Evolutionary conservation across 2,329 filamentous ascomycete species (phyloP).

Genomic region (Nigrospora osmanthi): DNA sequence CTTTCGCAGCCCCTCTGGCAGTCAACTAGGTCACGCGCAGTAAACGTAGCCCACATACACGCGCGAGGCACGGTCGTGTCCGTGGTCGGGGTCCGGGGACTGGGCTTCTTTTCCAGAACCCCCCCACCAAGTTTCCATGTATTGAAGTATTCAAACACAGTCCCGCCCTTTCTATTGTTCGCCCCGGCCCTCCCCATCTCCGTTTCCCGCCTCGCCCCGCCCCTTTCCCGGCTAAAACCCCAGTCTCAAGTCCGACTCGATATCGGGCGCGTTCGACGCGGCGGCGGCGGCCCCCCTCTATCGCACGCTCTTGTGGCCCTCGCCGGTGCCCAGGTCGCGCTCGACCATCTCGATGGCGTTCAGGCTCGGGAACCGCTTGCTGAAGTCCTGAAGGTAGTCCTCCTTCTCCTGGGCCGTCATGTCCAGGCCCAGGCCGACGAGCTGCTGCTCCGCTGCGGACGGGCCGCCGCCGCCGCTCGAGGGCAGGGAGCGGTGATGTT

Average conservation of each 20-base stretch:
- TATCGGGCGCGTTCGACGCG: not conserved
- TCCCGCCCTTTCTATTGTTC: no score
- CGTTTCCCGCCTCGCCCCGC: not conserved
- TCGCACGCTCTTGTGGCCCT: conserved; percentile 10
- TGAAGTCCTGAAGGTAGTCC: conserved; percentile 65
- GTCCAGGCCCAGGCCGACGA: conserved; percentile 38
- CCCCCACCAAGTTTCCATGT: no score
- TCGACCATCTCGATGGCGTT: conserved; percentile 85
- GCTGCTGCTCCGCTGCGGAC: conserved; percentile 23
- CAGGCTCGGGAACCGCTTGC: conserved; percentile 79
- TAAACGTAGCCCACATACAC: no score
- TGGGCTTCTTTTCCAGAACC: no score
- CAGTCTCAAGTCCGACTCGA: no score
- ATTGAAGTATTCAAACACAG: no score
- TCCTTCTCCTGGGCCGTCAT: conserved; percentile 52
- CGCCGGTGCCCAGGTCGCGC: conserved; percentile 43
- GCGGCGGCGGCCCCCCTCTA: not conserved
- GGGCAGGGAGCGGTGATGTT: conserved; percentile 13
- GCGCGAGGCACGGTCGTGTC: no score
- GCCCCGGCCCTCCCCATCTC: not conserved
- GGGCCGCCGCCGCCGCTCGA: conserved; percentile 9
- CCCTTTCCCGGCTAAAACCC: not conserved
- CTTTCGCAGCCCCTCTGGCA: no score
- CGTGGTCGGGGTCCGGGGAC: no score
- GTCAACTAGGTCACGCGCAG: no score